Evolutionary conservation across 768 basidiomycete species (phyloP).

Genomic region (Xerocomellus dryophilus): DNA sequence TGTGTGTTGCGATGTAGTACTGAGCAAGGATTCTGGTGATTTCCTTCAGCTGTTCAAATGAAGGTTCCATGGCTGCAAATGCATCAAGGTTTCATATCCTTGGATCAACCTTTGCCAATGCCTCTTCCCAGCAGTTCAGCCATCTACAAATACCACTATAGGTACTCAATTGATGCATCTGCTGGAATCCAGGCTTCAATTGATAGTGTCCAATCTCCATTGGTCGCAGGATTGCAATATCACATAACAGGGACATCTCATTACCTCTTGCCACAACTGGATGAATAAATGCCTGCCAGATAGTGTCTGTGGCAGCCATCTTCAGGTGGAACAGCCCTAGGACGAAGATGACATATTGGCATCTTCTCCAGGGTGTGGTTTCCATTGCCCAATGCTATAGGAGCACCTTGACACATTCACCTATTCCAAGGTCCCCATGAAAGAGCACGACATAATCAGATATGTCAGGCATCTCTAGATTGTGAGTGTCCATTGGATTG

Average conservation of each 20-base stretch:
- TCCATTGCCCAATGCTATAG: neutral
- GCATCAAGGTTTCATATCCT: too few species aligned
- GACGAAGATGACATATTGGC: conserved; percentile 35
- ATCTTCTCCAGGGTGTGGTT: conserved; percentile 23
- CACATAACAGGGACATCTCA: conserved; percentile 13
- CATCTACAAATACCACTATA: conserved; percentile 31
- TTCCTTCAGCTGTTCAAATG: too few species aligned
- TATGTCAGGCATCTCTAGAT: neutral
- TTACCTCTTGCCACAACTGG: conserved; percentile 3
- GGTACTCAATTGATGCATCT: conserved; percentile 37
- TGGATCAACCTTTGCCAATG: too few species aligned
- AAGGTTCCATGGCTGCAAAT: too few species aligned
- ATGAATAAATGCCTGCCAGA: conserved; percentile 15
- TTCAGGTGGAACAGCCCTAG: conserved; percentile 36
- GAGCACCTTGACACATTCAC: neutral
- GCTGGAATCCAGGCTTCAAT: conserved; percentile 33
- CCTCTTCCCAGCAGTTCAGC: too few species aligned
- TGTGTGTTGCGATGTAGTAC: too few species aligned
- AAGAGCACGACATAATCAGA: neutral
- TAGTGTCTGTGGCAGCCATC: conserved; percentile 28
- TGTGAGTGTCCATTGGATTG: neutral
- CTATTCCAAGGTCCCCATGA: neutral
- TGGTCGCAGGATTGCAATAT: conserved; percentile 26
- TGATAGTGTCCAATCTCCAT: conserved; percentile 32
- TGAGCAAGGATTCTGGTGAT: too few species aligned